phyloP scores from a whole-genome alignment of 2,329 filamentous ascomycete genomes.

The Gyromitra esculenta region DNA sequence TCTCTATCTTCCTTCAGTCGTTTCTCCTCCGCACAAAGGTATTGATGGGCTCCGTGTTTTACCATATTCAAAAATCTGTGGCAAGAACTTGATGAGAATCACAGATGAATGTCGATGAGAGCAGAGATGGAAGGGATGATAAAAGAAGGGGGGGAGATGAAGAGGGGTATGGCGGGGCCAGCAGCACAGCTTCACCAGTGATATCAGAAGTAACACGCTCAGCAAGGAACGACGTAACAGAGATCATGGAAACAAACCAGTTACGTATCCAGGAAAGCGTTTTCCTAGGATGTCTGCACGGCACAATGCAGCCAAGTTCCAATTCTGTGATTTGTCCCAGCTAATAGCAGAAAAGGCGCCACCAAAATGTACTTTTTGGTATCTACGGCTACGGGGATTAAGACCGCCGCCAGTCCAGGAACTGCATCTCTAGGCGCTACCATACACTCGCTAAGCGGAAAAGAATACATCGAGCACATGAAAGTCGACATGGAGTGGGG shows the following conservation, averaged over 20 bases:
- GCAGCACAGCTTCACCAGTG: slow-evolving; percentile 31
- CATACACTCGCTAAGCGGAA: slow-evolving; percentile 19
- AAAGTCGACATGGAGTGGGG: slow-evolving; percentile 19
- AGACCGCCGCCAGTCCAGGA: slow-evolving; percentile 23
- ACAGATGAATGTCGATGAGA: slow-evolving; percentile 30
- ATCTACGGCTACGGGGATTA: slow-evolving; percentile 29
- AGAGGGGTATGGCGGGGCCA: slow-evolving; percentile 46
- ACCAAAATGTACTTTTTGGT: slow-evolving; percentile 22
- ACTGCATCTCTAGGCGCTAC: slow-evolving; percentile 31
- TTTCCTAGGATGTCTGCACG: slow-evolving; percentile 15
- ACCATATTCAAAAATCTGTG: slow-evolving; percentile 71
- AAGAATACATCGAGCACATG: background rate
- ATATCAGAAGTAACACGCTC: slow-evolving; percentile 24
- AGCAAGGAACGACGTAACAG: slow-evolving; percentile 33
- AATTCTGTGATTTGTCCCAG: slow-evolving; percentile 25
- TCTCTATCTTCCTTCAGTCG: slow-evolving; percentile 86
- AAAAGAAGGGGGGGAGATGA: slow-evolving; percentile 31
- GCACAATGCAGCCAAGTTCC: slow-evolving; percentile 34
- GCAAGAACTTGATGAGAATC: slow-evolving; percentile 3
- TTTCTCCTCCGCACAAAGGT: slow-evolving; percentile 88
- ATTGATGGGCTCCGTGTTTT: slow-evolving; percentile 85
- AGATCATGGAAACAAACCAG: slow-evolving; percentile 17
- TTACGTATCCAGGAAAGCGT: slow-evolving; percentile 27
- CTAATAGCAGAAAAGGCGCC: slow-evolving; percentile 44
- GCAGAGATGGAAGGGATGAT: slow-evolving; percentile 38